These are phyloP conservation scores for Apiospora sp. DNA, from an alignment of 2,329 filamentous ascomycete species.

Conservation along the genomic window DNA sequence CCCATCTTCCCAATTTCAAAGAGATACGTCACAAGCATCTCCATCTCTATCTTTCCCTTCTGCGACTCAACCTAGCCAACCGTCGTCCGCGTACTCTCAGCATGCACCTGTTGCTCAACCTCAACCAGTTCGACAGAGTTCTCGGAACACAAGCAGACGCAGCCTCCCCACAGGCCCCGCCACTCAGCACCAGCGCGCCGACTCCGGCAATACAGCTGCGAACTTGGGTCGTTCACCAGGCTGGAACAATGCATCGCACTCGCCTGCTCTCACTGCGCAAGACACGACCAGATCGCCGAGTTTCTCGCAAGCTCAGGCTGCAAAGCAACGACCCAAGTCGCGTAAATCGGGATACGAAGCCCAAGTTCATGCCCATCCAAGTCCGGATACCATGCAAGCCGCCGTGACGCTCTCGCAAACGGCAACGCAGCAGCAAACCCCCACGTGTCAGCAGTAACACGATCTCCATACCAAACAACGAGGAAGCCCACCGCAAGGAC, in stretches of 20 bases:
- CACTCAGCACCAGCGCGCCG: background rate
- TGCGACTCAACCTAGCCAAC: slow-evolving; percentile 14
- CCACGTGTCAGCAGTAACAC: slow-evolving; percentile 41
- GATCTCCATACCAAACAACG: slow-evolving; percentile 39
- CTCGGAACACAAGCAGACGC: slow-evolving; percentile 18
- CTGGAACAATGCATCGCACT: slow-evolving; percentile 27
- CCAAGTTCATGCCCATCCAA: slow-evolving; percentile 28
- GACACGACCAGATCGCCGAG: slow-evolving; percentile 33
- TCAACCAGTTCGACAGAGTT: slow-evolving; percentile 26
- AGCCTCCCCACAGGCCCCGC: slow-evolving; percentile 21
- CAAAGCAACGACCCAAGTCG: slow-evolving; percentile 35
- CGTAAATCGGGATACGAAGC: slow-evolving; percentile 35
- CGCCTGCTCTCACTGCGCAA: slow-evolving; percentile 32
- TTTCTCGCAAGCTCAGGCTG: slow-evolving; percentile 32
- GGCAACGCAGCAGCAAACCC: slow-evolving; percentile 35
- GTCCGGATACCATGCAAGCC: slow-evolving; percentile 34
- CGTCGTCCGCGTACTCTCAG: background rate
- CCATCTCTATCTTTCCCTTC: slow-evolving; percentile 32
- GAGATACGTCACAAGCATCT: slow-evolving; percentile 8
- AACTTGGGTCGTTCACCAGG: background rate
- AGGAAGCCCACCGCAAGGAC: slow-evolving; percentile 29
- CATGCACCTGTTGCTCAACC: slow-evolving; percentile 22
- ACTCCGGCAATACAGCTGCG: slow-evolving; percentile 5
- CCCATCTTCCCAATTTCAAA: slow-evolving; percentile 11
- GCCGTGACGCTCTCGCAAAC: slow-evolving; percentile 36